phyloP scores from a whole-genome alignment of 108 stramenopile genomes.

The Nitzschia sp. region DNA sequence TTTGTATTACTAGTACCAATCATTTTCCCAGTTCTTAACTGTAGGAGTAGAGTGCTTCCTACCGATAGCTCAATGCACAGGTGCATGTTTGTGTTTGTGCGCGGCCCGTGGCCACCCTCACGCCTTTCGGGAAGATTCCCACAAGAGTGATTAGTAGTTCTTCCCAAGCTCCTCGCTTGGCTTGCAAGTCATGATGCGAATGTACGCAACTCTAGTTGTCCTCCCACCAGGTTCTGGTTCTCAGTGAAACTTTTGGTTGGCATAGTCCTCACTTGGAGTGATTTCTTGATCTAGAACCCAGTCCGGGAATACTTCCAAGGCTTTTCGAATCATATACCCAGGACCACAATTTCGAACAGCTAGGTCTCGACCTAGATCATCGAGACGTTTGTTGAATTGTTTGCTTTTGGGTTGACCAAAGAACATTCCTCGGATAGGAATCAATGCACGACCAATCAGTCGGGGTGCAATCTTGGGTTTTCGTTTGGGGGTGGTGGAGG shows the following conservation, averaged over 20 bases:
- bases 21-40: too few species aligned
- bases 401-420: slow-evolving; percentile 42
- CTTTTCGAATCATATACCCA: slow-evolving; percentile 54
- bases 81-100: too few species aligned
- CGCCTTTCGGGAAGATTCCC: too few species aligned
- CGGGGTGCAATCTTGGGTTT: slow-evolving; percentile 49
- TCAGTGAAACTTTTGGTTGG: slow-evolving; percentile 6
- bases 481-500: not conserved
- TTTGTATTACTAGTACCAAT: too few species aligned
- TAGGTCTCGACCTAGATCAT: slow-evolving; percentile 46
- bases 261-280: slow-evolving; percentile 20
- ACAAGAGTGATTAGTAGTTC: too few species aligned
- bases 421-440: slow-evolving; percentile 59
- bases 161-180: too few species aligned
- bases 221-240: not conserved
- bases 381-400: slow-evolving; percentile 41
- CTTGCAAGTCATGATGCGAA: too few species aligned
- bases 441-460: slow-evolving; percentile 48
- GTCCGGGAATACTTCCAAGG: slow-evolving; percentile 40
- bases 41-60: too few species aligned
- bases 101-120: too few species aligned
- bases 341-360: slow-evolving; percentile 70
- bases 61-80: too few species aligned
- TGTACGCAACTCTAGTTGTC: too few species aligned
- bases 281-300: slow-evolving; percentile 44